Evolutionary conservation across 2,329 filamentous ascomycete species (phyloP).

Genomic region (Coccinonectria pachysandricola): DNA sequence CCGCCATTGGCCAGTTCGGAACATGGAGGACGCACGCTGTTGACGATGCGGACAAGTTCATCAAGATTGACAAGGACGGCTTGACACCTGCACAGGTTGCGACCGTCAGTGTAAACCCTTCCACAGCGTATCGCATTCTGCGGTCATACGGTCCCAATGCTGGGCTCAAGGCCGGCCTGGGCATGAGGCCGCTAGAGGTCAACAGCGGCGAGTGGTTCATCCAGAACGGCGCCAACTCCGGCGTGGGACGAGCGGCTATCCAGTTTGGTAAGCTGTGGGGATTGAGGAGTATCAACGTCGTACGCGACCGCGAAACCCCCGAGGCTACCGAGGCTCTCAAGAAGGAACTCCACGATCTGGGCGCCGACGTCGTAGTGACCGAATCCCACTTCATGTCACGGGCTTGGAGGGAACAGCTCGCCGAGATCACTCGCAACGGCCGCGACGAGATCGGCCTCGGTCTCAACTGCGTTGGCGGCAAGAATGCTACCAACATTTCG

Average conservation of each 20-base stretch:
- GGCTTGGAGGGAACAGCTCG: constrained; percentile 51
- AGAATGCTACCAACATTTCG: constrained; percentile 68
- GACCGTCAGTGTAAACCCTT: constrained; percentile 86
- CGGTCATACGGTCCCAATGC: constrained; percentile 57
- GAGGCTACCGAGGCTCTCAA: constrained; percentile 53
- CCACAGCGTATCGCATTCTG: constrained; percentile 89
- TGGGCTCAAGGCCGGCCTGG: constrained; percentile 33
- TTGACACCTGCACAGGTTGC: constrained; percentile 70
- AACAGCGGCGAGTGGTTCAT: constrained; percentile 76
- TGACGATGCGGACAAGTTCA: constrained; percentile 43
- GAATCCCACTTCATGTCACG: constrained; percentile 44
- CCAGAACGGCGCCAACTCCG: constrained; percentile 93
- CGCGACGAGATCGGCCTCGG: constrained; percentile 65
- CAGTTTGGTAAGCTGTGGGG: constrained; percentile 83
- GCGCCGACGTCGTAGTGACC: constrained; percentile 47
- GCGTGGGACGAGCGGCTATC: constrained; percentile 83
- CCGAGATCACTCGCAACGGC: constrained; percentile 59
- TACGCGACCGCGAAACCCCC: constrained; percentile 58
- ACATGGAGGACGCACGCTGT: constrained; percentile 92
- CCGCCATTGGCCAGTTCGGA: constrained; percentile 71
- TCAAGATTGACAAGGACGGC: constrained; percentile 61
- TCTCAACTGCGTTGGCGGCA: constrained; percentile 90
- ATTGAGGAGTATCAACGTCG: constrained; percentile 78
- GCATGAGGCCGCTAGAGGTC: constrained; percentile 33
- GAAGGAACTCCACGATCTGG: constrained; percentile 42